Conservation (phyloP, 371 early-diverging fungal species). For the Mortierella sp. region DNA sequence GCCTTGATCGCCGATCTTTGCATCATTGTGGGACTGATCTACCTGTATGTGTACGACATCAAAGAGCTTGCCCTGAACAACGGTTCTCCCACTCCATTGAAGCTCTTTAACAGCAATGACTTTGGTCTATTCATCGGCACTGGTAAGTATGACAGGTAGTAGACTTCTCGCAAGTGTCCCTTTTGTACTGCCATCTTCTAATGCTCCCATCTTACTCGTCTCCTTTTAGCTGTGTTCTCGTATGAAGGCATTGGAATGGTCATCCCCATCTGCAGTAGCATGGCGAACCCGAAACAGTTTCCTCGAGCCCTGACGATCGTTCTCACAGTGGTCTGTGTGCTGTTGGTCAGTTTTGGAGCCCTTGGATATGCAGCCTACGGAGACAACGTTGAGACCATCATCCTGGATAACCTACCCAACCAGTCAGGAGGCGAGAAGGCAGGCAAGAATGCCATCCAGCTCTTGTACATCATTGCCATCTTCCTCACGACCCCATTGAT, state of each 20-base stretch:
- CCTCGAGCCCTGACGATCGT: conserved; percentile 76
- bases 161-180: too few species aligned
- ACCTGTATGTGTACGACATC: conserved; percentile 85
- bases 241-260: conserved; percentile 93
- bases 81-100: conserved; percentile 51
- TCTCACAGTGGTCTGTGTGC: conserved; percentile 74
- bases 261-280: conserved; percentile 89
- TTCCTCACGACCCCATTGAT: conserved; percentile 87
- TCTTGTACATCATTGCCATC: conserved; percentile 90
- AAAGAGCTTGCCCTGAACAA: conserved; percentile 63
- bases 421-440: conserved; percentile 55
- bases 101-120: conserved; percentile 62
- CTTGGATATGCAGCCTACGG: conserved; percentile 91
- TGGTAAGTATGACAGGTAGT: conserved; percentile 8
- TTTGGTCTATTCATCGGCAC: conserved; percentile 92
- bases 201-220: neutral
- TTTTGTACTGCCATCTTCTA: neutral
- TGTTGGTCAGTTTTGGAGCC: conserved; percentile 80
- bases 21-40: conserved; percentile 84
- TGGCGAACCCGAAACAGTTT: conserved; percentile 86
- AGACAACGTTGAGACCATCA: conserved; percentile 80
- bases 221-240: conserved; percentile 79
- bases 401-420: conserved; percentile 84
- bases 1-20: conserved; percentile 90
- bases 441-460: conserved; percentile 71